A percentile compares a stretch with the other conserved stretches of the same genome.
Conservation (phyloP, 2,329 filamentous ascomycete genomes). For the Ceratocystis smalleyi region DNA sequence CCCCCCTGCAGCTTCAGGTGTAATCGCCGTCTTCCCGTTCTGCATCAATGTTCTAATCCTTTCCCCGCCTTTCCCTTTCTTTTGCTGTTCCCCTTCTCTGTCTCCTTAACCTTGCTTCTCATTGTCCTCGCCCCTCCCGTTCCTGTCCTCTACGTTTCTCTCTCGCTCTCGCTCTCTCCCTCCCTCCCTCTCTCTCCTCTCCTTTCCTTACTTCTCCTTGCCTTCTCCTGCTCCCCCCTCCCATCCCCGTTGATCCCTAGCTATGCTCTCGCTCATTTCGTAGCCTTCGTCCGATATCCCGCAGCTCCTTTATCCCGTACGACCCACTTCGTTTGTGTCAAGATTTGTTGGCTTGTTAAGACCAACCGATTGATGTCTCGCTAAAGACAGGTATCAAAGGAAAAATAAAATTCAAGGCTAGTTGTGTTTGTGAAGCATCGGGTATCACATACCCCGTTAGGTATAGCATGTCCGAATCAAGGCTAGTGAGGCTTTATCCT, state of each 20-base stretch:
- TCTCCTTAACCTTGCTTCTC: not conserved
- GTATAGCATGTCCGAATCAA: not conserved
- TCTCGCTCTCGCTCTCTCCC: not conserved
- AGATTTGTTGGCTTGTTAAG: not conserved
- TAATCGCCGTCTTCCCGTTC: not conserved
- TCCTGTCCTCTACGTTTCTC: not conserved
- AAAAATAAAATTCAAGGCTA: too few species aligned
- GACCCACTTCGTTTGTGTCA: not conserved
- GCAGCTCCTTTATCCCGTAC: not conserved
- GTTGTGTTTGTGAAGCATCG: not conserved
- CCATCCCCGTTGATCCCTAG: not conserved
- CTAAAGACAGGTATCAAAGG: not conserved
- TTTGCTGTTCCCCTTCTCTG: not conserved
- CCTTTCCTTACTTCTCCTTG: not conserved
- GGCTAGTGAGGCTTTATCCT: not conserved
- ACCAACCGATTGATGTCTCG: not conserved
- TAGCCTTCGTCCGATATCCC: not conserved
- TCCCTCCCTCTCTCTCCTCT: not conserved
- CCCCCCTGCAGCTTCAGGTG: not conserved
- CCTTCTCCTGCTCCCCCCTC: not conserved
- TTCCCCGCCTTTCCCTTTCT: not conserved
- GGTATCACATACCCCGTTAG: not conserved
- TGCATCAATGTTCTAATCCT: not conserved
- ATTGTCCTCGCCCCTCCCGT: not conserved
- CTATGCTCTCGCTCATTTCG: not conserved